Evolutionary conservation across 352 stramenopile genomes (phyloP).

Genomic region (Globisporangium canariense): DNA sequence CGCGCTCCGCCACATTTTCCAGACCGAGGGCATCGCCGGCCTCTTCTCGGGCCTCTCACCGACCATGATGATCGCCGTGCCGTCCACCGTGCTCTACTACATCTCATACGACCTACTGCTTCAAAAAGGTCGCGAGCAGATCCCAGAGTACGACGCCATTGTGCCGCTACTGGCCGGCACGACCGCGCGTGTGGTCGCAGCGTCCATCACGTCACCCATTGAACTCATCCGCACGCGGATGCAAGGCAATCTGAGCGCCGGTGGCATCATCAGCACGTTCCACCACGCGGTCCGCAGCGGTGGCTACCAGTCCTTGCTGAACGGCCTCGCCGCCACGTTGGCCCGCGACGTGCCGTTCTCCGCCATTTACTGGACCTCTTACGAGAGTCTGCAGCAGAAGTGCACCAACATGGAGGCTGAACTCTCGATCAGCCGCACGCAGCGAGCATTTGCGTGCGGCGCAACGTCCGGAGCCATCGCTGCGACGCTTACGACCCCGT

Average conservation of each 20-base stretch:
- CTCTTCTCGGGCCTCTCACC: slow-evolving; percentile 90
- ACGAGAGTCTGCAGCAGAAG: slow-evolving; percentile 76
- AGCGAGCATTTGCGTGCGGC: slow-evolving; percentile 85
- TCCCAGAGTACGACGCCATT: slow-evolving; percentile 32
- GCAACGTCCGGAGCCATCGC: slow-evolving; percentile 85
- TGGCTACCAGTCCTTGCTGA: slow-evolving; percentile 80
- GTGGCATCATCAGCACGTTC: slow-evolving; percentile 44
- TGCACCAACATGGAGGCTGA: slow-evolving; percentile 14
- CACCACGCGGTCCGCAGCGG: slow-evolving; percentile 49
- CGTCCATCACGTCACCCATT: slow-evolving; percentile 82
- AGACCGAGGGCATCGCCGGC: slow-evolving; percentile 64
- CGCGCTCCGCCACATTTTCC: slow-evolving; percentile 76
- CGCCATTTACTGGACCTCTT: slow-evolving; percentile 93
- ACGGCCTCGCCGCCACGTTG: slow-evolving; percentile 88
- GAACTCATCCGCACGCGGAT: slow-evolving; percentile 89
- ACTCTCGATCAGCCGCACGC: slow-evolving; percentile 36
- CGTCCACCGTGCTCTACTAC: slow-evolving; percentile 95
- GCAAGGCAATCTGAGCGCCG: slow-evolving; percentile 37
- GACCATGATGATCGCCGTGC: slow-evolving; percentile 92
- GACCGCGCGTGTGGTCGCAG: slow-evolving; percentile 63
- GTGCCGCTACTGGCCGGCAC: slow-evolving; percentile 69
- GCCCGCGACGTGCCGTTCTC: slow-evolving; percentile 94
- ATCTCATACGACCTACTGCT: slow-evolving; percentile 91
- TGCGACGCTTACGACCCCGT: slow-evolving; percentile 90
- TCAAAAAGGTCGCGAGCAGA: slow-evolving; percentile 34